Evolutionary conservation across 768 basidiomycete genomes (phyloP), one percentile per base, ranked within the genome.

Genomic region (Mycena maculata): DNA sequence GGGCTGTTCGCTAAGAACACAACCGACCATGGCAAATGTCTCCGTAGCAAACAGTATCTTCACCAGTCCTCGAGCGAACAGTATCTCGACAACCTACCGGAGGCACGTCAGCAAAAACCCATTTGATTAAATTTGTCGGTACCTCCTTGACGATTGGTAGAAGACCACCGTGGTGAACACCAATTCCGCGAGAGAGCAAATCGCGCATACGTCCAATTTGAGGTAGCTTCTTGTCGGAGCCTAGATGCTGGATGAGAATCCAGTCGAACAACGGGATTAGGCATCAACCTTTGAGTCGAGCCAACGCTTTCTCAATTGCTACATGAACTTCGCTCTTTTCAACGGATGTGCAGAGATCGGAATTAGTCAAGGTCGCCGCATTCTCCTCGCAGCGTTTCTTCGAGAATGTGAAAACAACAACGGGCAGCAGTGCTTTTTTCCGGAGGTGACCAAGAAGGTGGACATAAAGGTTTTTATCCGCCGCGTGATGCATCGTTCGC

Each of bases 261-360:
- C 6, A 2, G 15, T 4, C 11, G 23, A 58, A 28, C 15, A 28
- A 38, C 41, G 55, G 28, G 50, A 53, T 57, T 20, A 28, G 33
- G 18, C 15, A 11, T 57, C 44, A 45, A 94, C 98, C 96, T 84
- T 98, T 97, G 61, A 99, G 82, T 33, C 98, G 84, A 41, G 91
- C 91, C 39, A 99, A 77, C 2, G 97, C 97, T 76, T 94, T 92
- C 77, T 98, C 98, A 63, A 98, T 89, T 2, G 92, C 91, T 56
- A 99, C 87, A 78, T 99, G 98, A 12, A 99, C 92, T 79, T 98
- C 95, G 72, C 96, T 98, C 85, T 96, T 98, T 81, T 99, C 98
- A 52, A 90, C 89, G 1, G 95, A 88, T 9, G 88, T 89, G 73
- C 92, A 96, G 38, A 99, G 82, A 79, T 99, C 96, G 33, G 89